These are phyloP conservation scores for Oldenlandia corymbosa DNA, from an alignment of 257 asterid genomes.

Conservation along the genomic window DNA sequence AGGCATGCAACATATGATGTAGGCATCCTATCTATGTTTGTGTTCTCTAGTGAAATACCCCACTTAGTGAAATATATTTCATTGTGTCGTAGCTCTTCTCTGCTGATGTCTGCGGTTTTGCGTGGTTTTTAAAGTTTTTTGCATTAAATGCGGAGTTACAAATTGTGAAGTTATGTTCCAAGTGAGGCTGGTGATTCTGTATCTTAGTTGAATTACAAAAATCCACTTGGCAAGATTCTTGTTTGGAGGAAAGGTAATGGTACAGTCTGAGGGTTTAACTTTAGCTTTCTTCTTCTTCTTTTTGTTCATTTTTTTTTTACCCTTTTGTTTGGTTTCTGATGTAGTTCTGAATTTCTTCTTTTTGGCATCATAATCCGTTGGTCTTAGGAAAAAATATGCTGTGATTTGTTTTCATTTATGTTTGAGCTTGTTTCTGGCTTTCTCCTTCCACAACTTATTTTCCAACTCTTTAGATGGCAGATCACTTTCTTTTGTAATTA, in stretches of 20 bases:
- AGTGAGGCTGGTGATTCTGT: not conserved
- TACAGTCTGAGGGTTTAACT: not conserved
- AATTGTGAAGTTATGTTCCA: not conserved
- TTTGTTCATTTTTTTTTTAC: too few species aligned
- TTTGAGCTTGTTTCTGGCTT: not conserved
- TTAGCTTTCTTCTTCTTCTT: not conserved
- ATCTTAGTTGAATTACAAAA: not conserved
- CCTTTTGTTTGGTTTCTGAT: too few species aligned
- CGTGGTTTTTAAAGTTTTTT: not conserved
- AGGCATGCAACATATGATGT: not conserved
- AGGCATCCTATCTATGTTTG: not conserved
- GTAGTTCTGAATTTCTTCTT: too few species aligned
- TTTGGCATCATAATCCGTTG: not conserved
- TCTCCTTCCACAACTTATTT: not conserved
- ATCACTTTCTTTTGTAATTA: not conserved
- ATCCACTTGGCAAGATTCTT: not conserved
- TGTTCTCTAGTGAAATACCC: not conserved
- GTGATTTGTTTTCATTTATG: not conserved
- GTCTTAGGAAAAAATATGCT: not conserved
- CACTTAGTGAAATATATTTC: too few species aligned
- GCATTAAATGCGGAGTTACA: too few species aligned
- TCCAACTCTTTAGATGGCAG: not conserved
- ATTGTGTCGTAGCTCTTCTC: too few species aligned
- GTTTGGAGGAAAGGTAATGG: not conserved
- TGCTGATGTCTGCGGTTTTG: not conserved